Conservation (phyloP, 495 filamentous ascomycete species). For the Beverwykella pulmonaria region DNA sequence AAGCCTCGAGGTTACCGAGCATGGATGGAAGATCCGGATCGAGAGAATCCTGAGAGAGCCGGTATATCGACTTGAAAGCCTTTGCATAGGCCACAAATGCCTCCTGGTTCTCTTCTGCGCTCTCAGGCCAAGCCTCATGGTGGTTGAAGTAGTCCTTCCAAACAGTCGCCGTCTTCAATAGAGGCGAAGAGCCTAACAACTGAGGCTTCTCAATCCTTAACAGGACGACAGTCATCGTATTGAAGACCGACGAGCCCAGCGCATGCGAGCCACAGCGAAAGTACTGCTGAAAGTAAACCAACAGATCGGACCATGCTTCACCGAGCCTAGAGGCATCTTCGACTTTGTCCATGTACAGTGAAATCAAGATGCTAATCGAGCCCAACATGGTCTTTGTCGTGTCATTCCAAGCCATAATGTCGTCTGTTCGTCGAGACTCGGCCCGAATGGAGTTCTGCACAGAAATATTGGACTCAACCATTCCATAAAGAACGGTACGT, state of each 20-base stretch:
- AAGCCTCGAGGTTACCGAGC: slow-evolving; percentile 59
- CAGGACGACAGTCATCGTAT: slow-evolving; percentile 37
- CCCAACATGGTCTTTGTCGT: slow-evolving; percentile 74
- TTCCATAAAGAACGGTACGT: slow-evolving; percentile 73
- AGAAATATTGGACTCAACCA: slow-evolving; percentile 59
- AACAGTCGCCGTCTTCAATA: slow-evolving; percentile 29
- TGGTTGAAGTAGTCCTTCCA: slow-evolving; percentile 39
- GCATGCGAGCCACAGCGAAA: slow-evolving; percentile 39
- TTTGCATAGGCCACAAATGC: slow-evolving; percentile 78
- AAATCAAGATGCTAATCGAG: slow-evolving; percentile 68
- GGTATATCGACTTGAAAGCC: slow-evolving; percentile 76
- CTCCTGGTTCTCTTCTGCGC: slow-evolving; percentile 66
- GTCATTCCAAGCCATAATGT: slow-evolving; percentile 67
- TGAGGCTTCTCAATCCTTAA: slow-evolving; percentile 31
- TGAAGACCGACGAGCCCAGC: slow-evolving; percentile 41
- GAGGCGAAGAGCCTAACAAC: slow-evolving; percentile 8
- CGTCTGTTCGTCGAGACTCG: slow-evolving; percentile 34
- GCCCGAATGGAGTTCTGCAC: slow-evolving; percentile 30
- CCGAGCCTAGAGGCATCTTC: slow-evolving; percentile 31
- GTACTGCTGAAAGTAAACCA: slow-evolving; percentile 33
- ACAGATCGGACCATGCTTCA: slow-evolving; percentile 40
- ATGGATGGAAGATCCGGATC: slow-evolving; percentile 59
- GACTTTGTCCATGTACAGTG: slow-evolving; percentile 60
- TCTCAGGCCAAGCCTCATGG: slow-evolving; percentile 43
- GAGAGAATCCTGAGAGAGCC: slow-evolving; percentile 69